A percentile compares a stretch with the other conserved stretches of the same genome.
These are phyloP conservation scores for Ophiocordyceps sinensis DNA, from an alignment of 2,329 filamentous ascomycete species.

Conservation along the genomic window DNA sequence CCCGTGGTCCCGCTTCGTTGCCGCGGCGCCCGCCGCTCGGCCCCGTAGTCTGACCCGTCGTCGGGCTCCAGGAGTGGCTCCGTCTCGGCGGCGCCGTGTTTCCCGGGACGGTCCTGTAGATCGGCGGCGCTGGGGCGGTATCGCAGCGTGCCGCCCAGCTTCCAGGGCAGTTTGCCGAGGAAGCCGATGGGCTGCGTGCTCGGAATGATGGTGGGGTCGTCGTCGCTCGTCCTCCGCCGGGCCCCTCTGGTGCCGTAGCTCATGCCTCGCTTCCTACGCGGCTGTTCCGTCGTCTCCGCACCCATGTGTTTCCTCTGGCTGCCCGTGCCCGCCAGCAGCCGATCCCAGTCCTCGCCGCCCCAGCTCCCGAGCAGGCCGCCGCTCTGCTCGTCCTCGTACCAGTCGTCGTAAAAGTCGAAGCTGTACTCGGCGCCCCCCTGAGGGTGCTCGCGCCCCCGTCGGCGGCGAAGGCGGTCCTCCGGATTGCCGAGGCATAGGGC, in stretches of 20 bases:
- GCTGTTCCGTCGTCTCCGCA: conserved; percentile 39
- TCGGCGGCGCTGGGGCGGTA: conserved; percentile 89
- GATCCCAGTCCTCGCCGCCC: conserved; percentile 74
- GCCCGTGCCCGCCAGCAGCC: conserved; percentile 59
- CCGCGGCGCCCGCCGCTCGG: conserved; percentile 15
- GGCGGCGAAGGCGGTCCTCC: conserved; percentile 58
- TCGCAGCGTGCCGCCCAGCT: conserved; percentile 63
- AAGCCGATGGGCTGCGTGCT: conserved; percentile 78
- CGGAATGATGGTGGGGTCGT: conserved; percentile 84
- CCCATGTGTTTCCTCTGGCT: conserved; percentile 21
- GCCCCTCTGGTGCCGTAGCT: conserved; percentile 64
- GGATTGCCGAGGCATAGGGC: conserved; percentile 55
- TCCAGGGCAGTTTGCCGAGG: conserved; percentile 69
- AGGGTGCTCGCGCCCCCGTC: conserved; percentile 45
- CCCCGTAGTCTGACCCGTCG: conserved; percentile 14
- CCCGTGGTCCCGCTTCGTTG: conserved; percentile 65
- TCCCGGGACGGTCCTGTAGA: conserved; percentile 70
- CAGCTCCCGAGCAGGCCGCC: conserved; percentile 55
- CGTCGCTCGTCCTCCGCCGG: conserved; percentile 33
- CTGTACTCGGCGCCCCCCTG: conserved; percentile 60
- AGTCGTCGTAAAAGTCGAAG: conserved; percentile 98
- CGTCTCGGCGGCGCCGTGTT: conserved; percentile 38
- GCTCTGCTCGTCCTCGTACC: conserved; percentile 50
- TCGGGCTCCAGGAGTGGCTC: conserved; percentile 49
- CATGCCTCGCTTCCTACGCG: conserved; percentile 66